phyloP scores from a whole-genome alignment of 176 grass and related monocot genomes.

The Phragmites australis region DNA sequence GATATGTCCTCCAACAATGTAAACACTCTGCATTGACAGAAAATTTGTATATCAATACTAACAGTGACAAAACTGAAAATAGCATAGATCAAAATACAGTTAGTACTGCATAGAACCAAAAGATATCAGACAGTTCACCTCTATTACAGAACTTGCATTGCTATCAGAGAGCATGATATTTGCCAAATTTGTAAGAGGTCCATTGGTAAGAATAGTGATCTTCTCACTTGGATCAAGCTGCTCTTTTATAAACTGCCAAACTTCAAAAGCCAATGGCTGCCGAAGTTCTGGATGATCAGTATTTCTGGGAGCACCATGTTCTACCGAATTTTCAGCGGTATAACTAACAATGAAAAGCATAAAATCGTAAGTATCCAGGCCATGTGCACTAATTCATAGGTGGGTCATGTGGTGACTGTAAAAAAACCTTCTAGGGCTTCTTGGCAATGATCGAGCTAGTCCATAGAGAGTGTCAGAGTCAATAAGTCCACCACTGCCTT shows the following conservation, averaged over 20 bases:
- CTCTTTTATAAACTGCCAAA: conserved; percentile 66
- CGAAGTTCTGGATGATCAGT: conserved; percentile 74
- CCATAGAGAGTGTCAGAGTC: conserved; percentile 91
- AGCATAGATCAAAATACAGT: not conserved
- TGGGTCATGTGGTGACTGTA: conserved; percentile 5
- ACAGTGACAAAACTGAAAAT: not conserved
- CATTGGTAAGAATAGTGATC: conserved; percentile 67
- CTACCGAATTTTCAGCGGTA: conserved; percentile 76
- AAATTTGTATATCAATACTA: conserved; percentile 18
- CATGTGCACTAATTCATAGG: conserved; percentile 3
- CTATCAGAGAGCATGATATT: conserved; percentile 67
- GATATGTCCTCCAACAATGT: conserved; percentile 68
- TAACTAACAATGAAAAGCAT: conserved; percentile 50
- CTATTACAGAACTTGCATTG: conserved; percentile 47
- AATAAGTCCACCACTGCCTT: conserved; percentile 69
- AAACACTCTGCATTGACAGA: conserved; percentile 57
- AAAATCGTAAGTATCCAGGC: not conserved
- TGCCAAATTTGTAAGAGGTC: conserved; percentile 89
- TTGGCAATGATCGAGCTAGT: conserved; percentile 66
- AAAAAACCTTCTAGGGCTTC: conserved; percentile 83
- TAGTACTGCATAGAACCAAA: conserved; percentile 5
- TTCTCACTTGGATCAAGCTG: conserved; percentile 57
- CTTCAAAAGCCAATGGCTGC: conserved; percentile 77
- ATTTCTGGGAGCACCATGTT: conserved; percentile 72
- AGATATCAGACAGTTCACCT: conserved; percentile 43